Conservation (phyloP, 306 rosid genomes). For the Dalbergia cultrata region DNA sequence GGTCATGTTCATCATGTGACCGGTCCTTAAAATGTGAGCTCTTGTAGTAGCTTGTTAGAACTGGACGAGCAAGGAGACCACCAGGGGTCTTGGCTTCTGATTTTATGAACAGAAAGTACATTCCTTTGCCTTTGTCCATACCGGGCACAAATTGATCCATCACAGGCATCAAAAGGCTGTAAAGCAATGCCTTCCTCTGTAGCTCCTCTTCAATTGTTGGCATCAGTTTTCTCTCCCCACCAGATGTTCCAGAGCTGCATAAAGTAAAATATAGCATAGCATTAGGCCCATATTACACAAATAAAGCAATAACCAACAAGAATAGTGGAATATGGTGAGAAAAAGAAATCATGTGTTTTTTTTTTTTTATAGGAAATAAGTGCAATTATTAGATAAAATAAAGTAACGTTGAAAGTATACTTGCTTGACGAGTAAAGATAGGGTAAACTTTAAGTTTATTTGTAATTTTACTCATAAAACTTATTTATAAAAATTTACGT, state of each 20-base stretch:
- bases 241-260: constrained; percentile 70
- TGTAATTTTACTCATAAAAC: too few species aligned
- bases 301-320: neutral
- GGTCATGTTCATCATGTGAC: constrained; percentile 38
- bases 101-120: constrained; percentile 64
- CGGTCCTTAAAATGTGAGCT: constrained; percentile 58
- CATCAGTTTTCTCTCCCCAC: constrained; percentile 73
- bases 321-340: neutral
- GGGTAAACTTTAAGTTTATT: too few species aligned
- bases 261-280: neutral
- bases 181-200: constrained; percentile 54
- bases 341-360: neutral
- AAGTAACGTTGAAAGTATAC: too few species aligned
- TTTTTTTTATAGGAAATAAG: too few species aligned
- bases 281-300: neutral
- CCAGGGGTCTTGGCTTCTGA: constrained; percentile 62
- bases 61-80: constrained; percentile 66
- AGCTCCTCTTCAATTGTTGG: constrained; percentile 68
- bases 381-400: too few species aligned
- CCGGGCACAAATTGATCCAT: constrained; percentile 61
- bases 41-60: constrained; percentile 64
- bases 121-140: constrained; percentile 66
- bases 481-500: too few species aligned
- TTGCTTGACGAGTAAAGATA: too few species aligned
- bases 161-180: constrained; percentile 66